Base-by-base conservation (phyloP, 768 basidiomycete species). In the Psilocybe cyanescens region DNA sequence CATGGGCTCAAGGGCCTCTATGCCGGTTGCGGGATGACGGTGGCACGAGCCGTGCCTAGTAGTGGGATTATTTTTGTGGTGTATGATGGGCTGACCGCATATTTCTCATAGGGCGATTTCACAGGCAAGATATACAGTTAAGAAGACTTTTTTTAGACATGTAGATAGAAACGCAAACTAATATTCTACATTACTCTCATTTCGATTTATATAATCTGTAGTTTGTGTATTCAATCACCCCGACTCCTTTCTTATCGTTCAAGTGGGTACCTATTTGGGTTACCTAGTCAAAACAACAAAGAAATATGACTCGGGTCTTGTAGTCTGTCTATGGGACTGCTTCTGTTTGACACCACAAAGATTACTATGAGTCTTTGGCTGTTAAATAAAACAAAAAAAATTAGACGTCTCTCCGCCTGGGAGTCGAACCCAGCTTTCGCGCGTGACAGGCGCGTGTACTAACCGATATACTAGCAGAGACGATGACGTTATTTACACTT, bases 11-110 rank as follows among this genome's bases (percentile, higher is more conserved):
- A 81, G 49, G 97, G 96, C 2, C 73, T 97, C 67, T 99, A 99
- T 75, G 91, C 93, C 28, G 97, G 97, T 0, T 95, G 92, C 71
- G 95, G 95, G 9, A 87, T 98, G 71, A 99, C 96, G 0, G 88
- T 94, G 16, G 84, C 88, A 46, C 80, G 95, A 59, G 87, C 90
- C 6, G 87, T 95, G 57, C 95, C 95, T 8, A 94, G 92, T 71
- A 94, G 91, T 71, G 96, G 92, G 4, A 83, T 98, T 58, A 95
- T 99, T 57, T 99, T 98, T 72, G 77, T 94, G 66, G 92, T 98
- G 55, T 98, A 95, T 67, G 94, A 97, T 70, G 90, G 87, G 33
- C 76, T 97, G 58, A 76, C 76, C 35, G 74, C 78, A 3, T 78
- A 76, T 72, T 73, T 81, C 68, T 74, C 76, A 56, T 81, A 74